phyloP scores from a whole-genome alignment of 2,329 filamentous ascomycete genomes.

The Aspergillus sp. region DNA sequence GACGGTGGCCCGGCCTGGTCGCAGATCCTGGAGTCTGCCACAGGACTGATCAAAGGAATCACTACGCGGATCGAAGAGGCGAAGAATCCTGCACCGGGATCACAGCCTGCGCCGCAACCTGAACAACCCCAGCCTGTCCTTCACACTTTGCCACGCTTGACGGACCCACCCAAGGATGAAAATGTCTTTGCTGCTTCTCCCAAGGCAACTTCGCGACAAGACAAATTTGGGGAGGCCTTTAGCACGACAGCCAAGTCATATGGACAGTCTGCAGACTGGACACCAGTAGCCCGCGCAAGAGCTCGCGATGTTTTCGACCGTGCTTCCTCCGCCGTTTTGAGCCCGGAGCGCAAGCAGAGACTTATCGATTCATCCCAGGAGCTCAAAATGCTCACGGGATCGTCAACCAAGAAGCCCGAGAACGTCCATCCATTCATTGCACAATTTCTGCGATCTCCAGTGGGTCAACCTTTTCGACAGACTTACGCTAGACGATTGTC shows the following conservation, averaged over 20 bases:
- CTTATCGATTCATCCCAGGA: constrained; percentile 34
- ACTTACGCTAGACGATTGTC: constrained; percentile 62
- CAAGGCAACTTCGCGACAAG: constrained; percentile 29
- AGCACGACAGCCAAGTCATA: constrained; percentile 43
- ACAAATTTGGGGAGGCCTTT: constrained; percentile 37
- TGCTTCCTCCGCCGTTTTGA: constrained; percentile 35
- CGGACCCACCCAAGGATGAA: constrained; percentile 44
- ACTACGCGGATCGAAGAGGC: constrained; percentile 62
- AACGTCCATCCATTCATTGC: constrained; percentile 47
- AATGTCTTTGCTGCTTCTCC: constrained; percentile 43
- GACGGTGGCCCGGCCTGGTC: constrained; percentile 75
- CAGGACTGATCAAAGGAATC: constrained; percentile 65
- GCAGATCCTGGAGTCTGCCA: constrained; percentile 67
- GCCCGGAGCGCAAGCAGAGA: constrained; percentile 35
- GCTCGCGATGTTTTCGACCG: constrained; percentile 34
- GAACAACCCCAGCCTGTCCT: constrained; percentile 38
- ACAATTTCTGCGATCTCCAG: constrained; percentile 43
- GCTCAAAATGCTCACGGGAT: constrained; percentile 30
- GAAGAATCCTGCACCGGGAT: constrained; percentile 41
- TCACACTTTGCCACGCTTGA: constrained; percentile 46
- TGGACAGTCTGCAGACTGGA: constrained; percentile 42
- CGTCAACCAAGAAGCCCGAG: constrained; percentile 41
- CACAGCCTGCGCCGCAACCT: constrained; percentile 32
- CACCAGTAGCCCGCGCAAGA: constrained; percentile 33
- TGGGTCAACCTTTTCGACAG: constrained; percentile 67